Evolutionary conservation across 208 protist genomes (phyloP), one percentile per base, ranked within the genome.

Genomic region (Trypanosoma boissoni): DNA sequence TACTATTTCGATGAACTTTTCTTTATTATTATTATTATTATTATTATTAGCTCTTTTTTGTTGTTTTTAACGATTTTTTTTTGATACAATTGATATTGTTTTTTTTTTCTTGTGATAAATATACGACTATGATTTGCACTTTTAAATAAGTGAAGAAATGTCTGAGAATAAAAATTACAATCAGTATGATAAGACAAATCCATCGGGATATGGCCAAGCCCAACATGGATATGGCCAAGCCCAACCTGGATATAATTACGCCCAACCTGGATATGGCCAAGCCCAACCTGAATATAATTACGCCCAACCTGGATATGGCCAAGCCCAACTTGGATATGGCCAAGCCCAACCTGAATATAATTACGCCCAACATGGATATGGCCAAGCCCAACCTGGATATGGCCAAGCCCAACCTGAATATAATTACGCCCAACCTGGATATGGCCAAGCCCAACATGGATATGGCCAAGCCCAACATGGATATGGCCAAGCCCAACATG

Each of bases 381-480:
- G 46, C 29, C 34, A 55, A 36, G 9, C 27, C 5, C 28, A 50
- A 20, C 28, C 18, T 12, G 53, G 32, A 58, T 58, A 58, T 41
- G 53, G 53, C 39, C 53, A 58, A 41, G 1, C 56, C 1, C 57
- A 53, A 34, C 29, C 24, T 14, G 3, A 20, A 12, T 63, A 63
- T 24, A 46, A 2, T 21, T 39, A 56, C 21, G 37, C 59, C 1
- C 49, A 55, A 28, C 36, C 14, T 24, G 59, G 59, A 57, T 57
- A 65, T 36, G 59, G 59, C 24, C 59, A 56, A 45, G 34, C 29
- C 9, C 58, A 64, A 28, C 18, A 42, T 12, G 56, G 44, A 44
- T 63, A 52, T 34, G 57, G 45, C 20, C 16, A 53, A 26, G 45
- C 57, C 0, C 1, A 53, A 27, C 12, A 26, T 14, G 57, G 57